Evolutionary conservation across 2,329 filamentous ascomycete species (phyloP), one percentile per base, ranked within the genome.

Genomic region (Ceratocystis alfenasii): DNA sequence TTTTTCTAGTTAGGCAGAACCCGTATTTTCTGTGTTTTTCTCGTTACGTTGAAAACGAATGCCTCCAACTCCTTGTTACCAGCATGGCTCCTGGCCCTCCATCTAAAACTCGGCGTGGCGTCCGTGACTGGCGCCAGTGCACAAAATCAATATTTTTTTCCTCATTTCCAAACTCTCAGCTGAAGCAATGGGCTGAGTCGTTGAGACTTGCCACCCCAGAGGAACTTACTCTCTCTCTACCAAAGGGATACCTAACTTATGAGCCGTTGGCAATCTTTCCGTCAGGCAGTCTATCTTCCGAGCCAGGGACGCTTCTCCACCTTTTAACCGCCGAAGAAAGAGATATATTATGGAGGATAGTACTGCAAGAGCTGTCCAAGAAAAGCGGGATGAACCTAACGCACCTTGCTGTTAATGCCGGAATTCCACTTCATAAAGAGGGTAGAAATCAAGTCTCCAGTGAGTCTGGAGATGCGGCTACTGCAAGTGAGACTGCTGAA

Each of bases 221-320:
- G 22, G 57, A 63, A 17, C 66, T 67, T 5, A 17, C 5, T 6
- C 57, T 67, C 7, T 7, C 20, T 10, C 44, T 67, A 20, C 66
- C 66, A 25, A 67, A 67, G 62, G 75, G 83, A 68, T 87, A 83
- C 78, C 80, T 80, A 0, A 75, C 81, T 12, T 87, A 87, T 70
- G 80, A 81, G 66, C 83, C 84, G 8, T 82, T 87, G 79, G 78
- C 80, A 3, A 76, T 87, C 17, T 76, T 87, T 1, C 83, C 84
- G 0, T 78, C 80, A 0, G 83, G 83, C 30, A 83, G 82, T 69
- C 85, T 87, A 74, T 72, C 74, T 3, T 72, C 74, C 3, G 20
- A 69, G 1, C 59, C 70, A 2, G 84, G 81, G 81, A 70, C 69
- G 1, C 57, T 79, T 1, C 71, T 83, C 0, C 65, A 62, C 36